Conservation (phyloP, 1,284 basidiomycete species). For the Trichosporon asahii region DNA sequence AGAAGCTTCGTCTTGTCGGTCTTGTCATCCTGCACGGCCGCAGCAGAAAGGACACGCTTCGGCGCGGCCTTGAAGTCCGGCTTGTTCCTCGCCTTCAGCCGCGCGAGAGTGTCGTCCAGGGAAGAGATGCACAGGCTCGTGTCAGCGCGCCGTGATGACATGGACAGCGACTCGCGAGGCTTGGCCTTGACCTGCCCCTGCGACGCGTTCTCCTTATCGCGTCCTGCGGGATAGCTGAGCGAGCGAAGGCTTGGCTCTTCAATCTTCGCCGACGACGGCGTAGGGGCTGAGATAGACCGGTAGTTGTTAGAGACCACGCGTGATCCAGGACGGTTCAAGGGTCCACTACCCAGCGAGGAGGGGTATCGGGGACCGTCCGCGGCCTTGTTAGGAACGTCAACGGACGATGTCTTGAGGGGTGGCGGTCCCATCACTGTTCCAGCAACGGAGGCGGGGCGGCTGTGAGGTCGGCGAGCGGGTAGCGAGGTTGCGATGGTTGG, state of each 20-base stretch:
- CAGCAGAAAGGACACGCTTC: not conserved
- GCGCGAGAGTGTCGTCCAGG: constrained; percentile 43
- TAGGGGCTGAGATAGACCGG: constrained; percentile 13
- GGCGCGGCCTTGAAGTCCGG: constrained; percentile 9
- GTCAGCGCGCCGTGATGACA: constrained; percentile 30
- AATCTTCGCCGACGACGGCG: not conserved
- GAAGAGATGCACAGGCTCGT: constrained; percentile 43
- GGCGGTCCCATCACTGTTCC: not conserved
- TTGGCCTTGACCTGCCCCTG: not conserved
- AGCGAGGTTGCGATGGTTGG: constrained; percentile 7
- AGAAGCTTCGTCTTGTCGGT: not conserved
- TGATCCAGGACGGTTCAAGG: constrained; percentile 32
- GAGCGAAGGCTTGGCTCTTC: not conserved
- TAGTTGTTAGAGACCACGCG: constrained; percentile 42
- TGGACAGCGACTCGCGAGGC: constrained; percentile 18
- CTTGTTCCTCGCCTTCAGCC: constrained; percentile 23
- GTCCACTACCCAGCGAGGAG: constrained; percentile 41
- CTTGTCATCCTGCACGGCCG: not conserved
- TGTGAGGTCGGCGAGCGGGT: constrained; percentile 12
- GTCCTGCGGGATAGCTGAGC: not conserved
- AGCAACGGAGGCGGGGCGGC: constrained; percentile 5
- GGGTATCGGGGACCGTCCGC: constrained; percentile 43
- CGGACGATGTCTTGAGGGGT: not conserved
- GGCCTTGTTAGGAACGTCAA: not conserved
- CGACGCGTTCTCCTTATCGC: not conserved